Base-by-base conservation (phyloP, 1,139 yeast species). In the Suhomyces ambrosiae region DNA sequence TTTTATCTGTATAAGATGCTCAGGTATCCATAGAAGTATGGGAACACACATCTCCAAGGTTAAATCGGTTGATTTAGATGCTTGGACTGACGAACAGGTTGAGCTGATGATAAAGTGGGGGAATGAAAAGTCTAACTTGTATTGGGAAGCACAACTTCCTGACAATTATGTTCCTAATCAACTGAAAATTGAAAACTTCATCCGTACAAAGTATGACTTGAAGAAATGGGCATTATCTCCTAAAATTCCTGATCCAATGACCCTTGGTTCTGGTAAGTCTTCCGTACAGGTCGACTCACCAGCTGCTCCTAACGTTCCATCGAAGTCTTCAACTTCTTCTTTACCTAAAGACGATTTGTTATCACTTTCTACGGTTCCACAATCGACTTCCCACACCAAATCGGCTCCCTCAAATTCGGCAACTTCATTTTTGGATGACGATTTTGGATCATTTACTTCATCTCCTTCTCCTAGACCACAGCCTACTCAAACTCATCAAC, bases 11-110 rank as follows among this genome's bases (percentile, higher is more conserved):
- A 92, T 92, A 44, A 55, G 78, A 45, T 92, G 98, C 63, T 89
- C 97, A 1, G 98, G 98, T 3, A 85, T 90, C 47, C 98, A 92
- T 60, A 75, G 97, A 58, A 80, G 94, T 40, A 81, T 92, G 84
- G 97, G 98, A 2, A 89, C 97, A 0, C 98, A 92, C 62, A 87
- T 90, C 34, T 80, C 88, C 11, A 73, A 82, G 53, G 95, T 86
- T 32, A 86, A 86, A 58, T 85, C 95, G 5, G 94, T 92, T 32
- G 98, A 92, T 65, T 74, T 92, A 55, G 97, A 92, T 60, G 85
- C 95, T 1, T 92, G 98, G 98, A 86, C 95, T 8, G 96, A 89
- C 52, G 95, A 86, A 54, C 97, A 92, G 61, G 79, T 88, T 27
- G 82, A 78, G 45, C 80, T 79, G 50, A 82, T 92, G 83, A 80